A percentile compares a stretch with the other conserved stretches of the same genome.
phyloP scores from a whole-genome alignment of 2,329 filamentous ascomycete species.

The Westerdykella sp. region DNA sequence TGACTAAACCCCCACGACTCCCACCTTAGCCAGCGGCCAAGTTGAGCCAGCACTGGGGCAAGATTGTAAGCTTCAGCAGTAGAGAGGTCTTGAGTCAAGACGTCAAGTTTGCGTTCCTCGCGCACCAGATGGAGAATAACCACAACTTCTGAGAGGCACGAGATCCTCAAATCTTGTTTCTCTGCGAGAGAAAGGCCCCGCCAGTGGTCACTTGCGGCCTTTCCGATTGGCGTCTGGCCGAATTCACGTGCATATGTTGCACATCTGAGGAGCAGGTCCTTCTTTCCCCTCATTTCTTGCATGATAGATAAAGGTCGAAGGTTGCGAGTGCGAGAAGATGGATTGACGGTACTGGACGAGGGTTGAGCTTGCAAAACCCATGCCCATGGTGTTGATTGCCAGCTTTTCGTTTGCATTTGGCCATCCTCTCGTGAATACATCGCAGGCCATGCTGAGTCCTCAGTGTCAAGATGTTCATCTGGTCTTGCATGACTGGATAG shows the following conservation, averaged over 20 bases:
- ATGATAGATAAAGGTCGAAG: conserved; percentile 10
- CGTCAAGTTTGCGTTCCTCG: conserved; percentile 81
- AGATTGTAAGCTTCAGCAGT: conserved; percentile 48
- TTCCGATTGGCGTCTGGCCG: conserved; percentile 29
- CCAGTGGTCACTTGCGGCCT: conserved; percentile 44
- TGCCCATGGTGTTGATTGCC: conserved; percentile 28
- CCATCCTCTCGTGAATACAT: conserved; percentile 30
- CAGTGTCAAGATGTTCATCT: conserved; percentile 18
- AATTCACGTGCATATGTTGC: conserved; percentile 33
- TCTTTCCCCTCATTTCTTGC: conserved; percentile 25
- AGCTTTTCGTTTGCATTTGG: conserved; percentile 22
- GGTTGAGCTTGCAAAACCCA: conserved; percentile 29
- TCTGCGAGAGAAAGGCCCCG: conserved; percentile 47
- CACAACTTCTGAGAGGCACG: conserved; percentile 61
- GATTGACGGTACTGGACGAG: conserved; percentile 18
- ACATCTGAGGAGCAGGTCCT: conserved; percentile 21
- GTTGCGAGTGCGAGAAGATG: conserved; percentile 14
- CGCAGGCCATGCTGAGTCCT: conserved; percentile 25
- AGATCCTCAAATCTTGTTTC: conserved; percentile 39
- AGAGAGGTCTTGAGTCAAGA: conserved; percentile 47
- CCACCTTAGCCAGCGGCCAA: conserved; percentile 78
- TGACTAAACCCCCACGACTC: conserved; percentile 51
- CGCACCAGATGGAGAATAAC: conserved; percentile 75
- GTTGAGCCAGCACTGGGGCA: conserved; percentile 70
- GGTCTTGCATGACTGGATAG: conserved; percentile 19